phyloP scores from a whole-genome alignment of 2,329 filamentous ascomycete genomes.

The Alternaria viburni region DNA sequence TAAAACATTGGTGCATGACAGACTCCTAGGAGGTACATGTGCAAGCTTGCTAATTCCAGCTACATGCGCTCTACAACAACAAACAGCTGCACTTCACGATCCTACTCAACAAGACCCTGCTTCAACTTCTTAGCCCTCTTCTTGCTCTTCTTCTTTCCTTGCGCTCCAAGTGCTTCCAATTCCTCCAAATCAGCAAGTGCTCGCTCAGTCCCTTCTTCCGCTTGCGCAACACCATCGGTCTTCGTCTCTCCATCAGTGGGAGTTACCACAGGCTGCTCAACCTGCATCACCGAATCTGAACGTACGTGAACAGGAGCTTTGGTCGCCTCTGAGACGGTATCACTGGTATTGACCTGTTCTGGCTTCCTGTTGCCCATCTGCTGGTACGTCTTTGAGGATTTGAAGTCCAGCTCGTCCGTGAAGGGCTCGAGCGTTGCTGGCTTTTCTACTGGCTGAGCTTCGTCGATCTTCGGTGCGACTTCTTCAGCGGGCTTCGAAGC shows the following conservation, averaged over 20 bases:
- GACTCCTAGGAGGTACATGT: too few relatives aligned
- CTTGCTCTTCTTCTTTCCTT: too few relatives aligned
- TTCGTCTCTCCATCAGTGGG: background rate
- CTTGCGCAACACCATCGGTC: background rate
- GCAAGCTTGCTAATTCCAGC: background rate
- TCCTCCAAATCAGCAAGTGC: too few relatives aligned
- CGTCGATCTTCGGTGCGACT: background rate
- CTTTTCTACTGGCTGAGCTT: background rate
- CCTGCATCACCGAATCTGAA: slow-evolving; percentile 23
- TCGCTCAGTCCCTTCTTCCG: too few relatives aligned
- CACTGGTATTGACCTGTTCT: background rate
- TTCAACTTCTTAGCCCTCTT: too few relatives aligned
- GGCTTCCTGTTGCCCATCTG: slow-evolving; percentile 17
- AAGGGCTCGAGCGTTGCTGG: slow-evolving; percentile 17
- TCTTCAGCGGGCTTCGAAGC: background rate
- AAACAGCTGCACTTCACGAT: too few relatives aligned
- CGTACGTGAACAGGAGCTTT: slow-evolving; percentile 7
- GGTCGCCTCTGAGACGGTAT: background rate
- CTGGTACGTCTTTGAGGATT: slow-evolving; percentile 22
- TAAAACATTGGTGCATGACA: too few relatives aligned
- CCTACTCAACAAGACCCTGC: too few relatives aligned
- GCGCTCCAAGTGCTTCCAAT: too few relatives aligned
- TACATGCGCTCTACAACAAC: background rate
- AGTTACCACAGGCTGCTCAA: background rate
- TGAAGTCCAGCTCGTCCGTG: slow-evolving; percentile 23